Evolutionary conservation across 805 yeast species (phyloP), one percentile per base, ranked within the genome.

Genomic region (Candida jianshihensis): DNA sequence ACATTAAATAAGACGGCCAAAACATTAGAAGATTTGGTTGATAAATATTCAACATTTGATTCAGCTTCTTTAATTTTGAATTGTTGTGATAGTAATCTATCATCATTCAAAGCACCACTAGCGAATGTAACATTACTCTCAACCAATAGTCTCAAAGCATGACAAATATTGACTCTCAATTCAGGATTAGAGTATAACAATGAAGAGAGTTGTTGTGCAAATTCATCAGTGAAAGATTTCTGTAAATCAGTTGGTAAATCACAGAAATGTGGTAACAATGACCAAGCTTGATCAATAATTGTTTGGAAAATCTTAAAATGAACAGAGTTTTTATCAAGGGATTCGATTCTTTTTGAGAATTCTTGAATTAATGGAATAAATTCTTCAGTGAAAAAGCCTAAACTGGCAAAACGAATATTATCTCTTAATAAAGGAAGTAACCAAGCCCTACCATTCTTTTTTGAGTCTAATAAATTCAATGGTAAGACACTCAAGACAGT

Each of bases 391-490:
- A 76, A 92, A 54, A 69, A 85, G 0, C 71, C 64, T 38, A 92
- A 64, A 32, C 71, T 68, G 2, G 97, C 81, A 49, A 76, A 72
- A 49, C 79, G 73, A 19, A 87, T 82, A 51, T 85, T 78, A 51
- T 89, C 97, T 63, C 97, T 81, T 42, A 92, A 70, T 24, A 92
- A 57, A 10, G 98, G 98, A 45, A 92, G 70, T 49, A 92, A 54
- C 97, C 97, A 92, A 31, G 97, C 97, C 56, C 97, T 75, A 31
- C 97, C 97, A n/a, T 79, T 71, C 30, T 70, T 68, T 22, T 63
- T 60, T 19, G 64, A 48, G 31, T 71, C 70, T 21, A 70, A 67
- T 49, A 92, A 68, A 53, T 90, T 87, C 52, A 92, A 66, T 6
- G 99, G 97, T 24, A 92, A 67, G 5, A 73, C 64, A 31, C 73